A percentile compares a stretch with the other conserved stretches of the same genome.
phyloP scores from a whole-genome alignment of 331 rosid species.

The Stylosanthes scabra region DNA sequence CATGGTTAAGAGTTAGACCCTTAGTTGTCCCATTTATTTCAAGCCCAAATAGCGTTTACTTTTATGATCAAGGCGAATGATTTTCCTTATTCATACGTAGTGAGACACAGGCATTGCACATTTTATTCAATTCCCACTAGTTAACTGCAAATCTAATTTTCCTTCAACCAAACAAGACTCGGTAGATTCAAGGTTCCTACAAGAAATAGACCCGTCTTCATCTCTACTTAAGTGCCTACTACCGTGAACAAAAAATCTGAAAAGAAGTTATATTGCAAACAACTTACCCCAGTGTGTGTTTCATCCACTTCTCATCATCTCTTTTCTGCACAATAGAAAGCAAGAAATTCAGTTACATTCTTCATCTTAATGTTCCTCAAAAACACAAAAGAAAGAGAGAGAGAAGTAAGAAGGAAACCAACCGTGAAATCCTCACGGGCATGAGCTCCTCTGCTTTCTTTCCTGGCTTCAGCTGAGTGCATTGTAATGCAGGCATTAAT shows the following conservation, averaged over 20 bases:
- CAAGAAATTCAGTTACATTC: conserved; percentile 22
- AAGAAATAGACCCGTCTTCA: not conserved
- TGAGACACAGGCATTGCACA: not conserved
- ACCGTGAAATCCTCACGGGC: conserved; percentile 97
- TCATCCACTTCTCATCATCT: conserved; percentile 95
- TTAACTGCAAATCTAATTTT: not conserved
- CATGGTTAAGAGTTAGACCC: not conserved
- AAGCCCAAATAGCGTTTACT: not conserved
- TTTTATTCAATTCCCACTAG: not conserved
- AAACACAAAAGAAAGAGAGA: not conserved
- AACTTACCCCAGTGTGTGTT: conserved; percentile 91
- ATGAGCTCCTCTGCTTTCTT: conserved; percentile 99
- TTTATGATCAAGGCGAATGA: not conserved
- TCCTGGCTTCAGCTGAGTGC: conserved; percentile 99
- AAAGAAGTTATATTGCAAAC: conserved; percentile 19
- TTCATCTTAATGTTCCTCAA: conserved; percentile 5
- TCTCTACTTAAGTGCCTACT: conserved; percentile 4
- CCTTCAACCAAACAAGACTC: conserved; percentile 7
- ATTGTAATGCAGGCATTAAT: conserved; percentile 95
- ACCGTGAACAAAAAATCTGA: not conserved
- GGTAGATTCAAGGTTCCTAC: conserved; percentile 6
- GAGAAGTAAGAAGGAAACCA: conserved; percentile 6
- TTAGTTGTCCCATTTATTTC: not conserved
- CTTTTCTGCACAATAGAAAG: conserved; percentile 73
- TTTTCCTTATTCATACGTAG: not conserved